These are phyloP conservation scores for Saturnispora saitoi DNA, from an alignment of 805 yeast genomes.

Conservation along the genomic window DNA sequence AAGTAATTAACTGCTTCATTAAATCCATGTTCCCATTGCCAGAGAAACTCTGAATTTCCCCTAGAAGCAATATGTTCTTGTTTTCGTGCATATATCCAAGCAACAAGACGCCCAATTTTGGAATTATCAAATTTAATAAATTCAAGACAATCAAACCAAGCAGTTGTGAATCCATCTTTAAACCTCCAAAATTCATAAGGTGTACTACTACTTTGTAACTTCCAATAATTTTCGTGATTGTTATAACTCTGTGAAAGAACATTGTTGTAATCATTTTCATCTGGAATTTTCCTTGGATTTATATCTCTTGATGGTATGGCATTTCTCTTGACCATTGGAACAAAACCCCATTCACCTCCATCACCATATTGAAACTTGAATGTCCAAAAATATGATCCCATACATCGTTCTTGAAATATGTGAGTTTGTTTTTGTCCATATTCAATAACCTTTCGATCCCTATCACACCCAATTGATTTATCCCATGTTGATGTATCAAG, in stretches of 20 bases:
- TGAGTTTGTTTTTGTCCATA: constrained; percentile 53
- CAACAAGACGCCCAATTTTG: constrained; percentile 60
- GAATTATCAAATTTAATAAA: constrained; percentile 67
- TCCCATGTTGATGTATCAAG: constrained; percentile 72
- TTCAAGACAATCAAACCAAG: constrained; percentile 62
- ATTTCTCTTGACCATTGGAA: constrained; percentile 62
- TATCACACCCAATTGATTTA: constrained; percentile 29
- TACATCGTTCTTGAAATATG: constrained; percentile 45
- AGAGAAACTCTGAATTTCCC: constrained; percentile 50
- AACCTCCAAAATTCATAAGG: constrained; percentile 75
- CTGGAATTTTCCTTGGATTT: constrained; percentile 27
- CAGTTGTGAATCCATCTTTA: constrained; percentile 68
- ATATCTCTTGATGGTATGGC: constrained; percentile 35
- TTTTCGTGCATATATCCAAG: constrained; percentile 59
- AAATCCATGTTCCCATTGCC: constrained; percentile 92
- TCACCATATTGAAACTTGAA: constrained; percentile 77
- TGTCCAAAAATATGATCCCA: constrained; percentile 88
- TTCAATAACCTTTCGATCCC: constrained; percentile 47
- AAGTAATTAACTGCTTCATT: constrained; percentile 48
- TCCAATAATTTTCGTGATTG: constrained; percentile 64
- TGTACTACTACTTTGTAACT: constrained; percentile 43
- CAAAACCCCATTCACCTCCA: constrained; percentile 96
- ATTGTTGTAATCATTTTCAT: constrained; percentile 33
- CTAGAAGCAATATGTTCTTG: constrained; percentile 48
- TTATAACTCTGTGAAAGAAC: constrained; percentile 30